These are phyloP conservation scores for Berkeleyomyces basicola DNA, from an alignment of 2,329 filamentous ascomycete genomes.

Conservation along the genomic window DNA sequence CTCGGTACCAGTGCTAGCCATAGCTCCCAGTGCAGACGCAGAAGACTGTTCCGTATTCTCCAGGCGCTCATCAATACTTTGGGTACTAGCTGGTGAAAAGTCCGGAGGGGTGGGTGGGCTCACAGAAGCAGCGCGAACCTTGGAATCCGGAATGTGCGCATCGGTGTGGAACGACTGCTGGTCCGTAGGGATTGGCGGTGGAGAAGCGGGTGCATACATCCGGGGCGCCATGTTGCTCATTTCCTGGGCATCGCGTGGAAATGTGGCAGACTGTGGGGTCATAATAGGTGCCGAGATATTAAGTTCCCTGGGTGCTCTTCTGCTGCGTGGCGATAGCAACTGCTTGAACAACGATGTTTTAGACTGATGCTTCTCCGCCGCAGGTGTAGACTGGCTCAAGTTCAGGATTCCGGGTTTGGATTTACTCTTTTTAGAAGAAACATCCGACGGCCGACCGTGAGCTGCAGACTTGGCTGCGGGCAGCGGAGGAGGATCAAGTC, in stretches of 20 bases:
- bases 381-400: constrained; percentile 25
- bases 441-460: not conserved
- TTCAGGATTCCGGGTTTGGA: constrained; percentile 35
- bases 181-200: constrained; percentile 27
- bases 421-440: constrained; percentile 27
- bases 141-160: constrained; percentile 18
- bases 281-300: constrained; percentile 49
- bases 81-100: constrained; percentile 29
- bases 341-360: constrained; percentile 41
- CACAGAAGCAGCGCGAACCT: not conserved
- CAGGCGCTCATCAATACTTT: constrained; percentile 31
- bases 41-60: constrained; percentile 2
- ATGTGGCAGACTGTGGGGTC: constrained; percentile 44
- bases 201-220: constrained; percentile 39
- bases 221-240: constrained; percentile 41
- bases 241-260: constrained; percentile 40
- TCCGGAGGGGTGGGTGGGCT: constrained; percentile 25
- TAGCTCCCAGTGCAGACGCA: not conserved
- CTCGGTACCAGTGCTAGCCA: too few species aligned
- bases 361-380: constrained; percentile 33
- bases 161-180: constrained; percentile 23
- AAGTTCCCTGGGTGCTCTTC: constrained; percentile 29
- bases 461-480: constrained; percentile 1
- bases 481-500: constrained; percentile 21
- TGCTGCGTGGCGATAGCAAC: constrained; percentile 42